Evolutionary conservation across 495 filamentous ascomycete genomes (phyloP).

Genomic region (Penicillium malachiteum): DNA sequence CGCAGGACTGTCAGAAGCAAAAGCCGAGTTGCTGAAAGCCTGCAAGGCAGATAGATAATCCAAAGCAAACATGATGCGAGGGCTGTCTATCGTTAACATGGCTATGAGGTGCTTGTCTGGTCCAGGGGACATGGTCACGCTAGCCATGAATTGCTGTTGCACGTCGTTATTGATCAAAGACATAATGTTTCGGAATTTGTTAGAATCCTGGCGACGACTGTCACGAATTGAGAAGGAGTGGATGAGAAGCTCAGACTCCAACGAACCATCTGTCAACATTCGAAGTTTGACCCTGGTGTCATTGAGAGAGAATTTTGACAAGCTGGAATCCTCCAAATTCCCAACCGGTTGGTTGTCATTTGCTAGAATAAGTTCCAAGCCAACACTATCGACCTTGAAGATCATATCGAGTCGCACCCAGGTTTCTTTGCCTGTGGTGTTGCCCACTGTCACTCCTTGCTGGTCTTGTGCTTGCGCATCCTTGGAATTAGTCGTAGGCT

Average conservation of each 20-base stretch:
- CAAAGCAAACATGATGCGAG: slow-evolving; percentile 87
- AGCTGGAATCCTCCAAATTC: slow-evolving; percentile 72
- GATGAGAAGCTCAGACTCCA: slow-evolving; percentile 91
- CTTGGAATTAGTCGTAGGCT: slow-evolving; percentile 45
- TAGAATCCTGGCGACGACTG: slow-evolving; percentile 78
- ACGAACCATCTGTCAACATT: slow-evolving; percentile 89
- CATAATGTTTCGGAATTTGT: slow-evolving; percentile 98
- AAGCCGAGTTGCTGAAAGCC: slow-evolving; percentile 69
- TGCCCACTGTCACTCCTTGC: slow-evolving; percentile 51
- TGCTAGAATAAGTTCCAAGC: slow-evolving; percentile 81
- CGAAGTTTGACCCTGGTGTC: slow-evolving; percentile 86
- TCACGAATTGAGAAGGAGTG: slow-evolving; percentile 94
- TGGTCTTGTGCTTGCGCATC: slow-evolving; percentile 45
- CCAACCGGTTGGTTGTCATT: slow-evolving; percentile 72
- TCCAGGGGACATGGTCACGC: slow-evolving; percentile 86
- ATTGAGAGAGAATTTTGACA: slow-evolving; percentile 92
- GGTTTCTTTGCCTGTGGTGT: slow-evolving; percentile 59
- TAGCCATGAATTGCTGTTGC: slow-evolving; percentile 96
- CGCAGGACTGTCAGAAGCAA: slow-evolving; percentile 56
- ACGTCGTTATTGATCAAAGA: slow-evolving; percentile 90
- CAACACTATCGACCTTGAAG: slow-evolving; percentile 84
- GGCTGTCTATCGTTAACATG: slow-evolving; percentile 93
- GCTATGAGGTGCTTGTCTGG: slow-evolving; percentile 80
- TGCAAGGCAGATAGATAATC: slow-evolving; percentile 93
- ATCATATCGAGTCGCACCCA: slow-evolving; percentile 95